These are phyloP conservation scores for Oryza longistaminata DNA, from an alignment of 176 grass and related monocot species.

Conservation along the genomic window DNA sequence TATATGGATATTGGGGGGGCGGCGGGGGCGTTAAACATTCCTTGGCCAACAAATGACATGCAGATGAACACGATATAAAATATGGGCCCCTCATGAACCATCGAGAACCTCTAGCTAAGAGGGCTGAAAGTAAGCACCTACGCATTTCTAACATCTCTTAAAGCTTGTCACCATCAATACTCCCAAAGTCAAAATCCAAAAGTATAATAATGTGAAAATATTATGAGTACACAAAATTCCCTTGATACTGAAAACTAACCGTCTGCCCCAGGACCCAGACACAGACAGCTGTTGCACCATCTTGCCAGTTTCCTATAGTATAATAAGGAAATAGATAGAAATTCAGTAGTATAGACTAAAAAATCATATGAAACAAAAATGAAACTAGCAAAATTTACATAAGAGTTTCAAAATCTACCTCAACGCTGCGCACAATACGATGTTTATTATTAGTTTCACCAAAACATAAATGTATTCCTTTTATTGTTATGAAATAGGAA, in stretches of 20 bases:
- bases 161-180: background rate
- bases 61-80: background rate
- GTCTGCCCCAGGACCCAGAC: conserved; percentile 84
- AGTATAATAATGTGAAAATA: background rate
- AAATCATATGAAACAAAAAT: background rate
- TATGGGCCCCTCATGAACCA: background rate
- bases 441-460: background rate
- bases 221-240: background rate
- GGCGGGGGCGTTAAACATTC: too few species aligned
- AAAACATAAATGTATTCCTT: background rate
- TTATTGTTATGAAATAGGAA: background rate
- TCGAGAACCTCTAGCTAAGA: background rate
- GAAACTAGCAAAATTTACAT: conserved; percentile 8
- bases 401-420: background rate
- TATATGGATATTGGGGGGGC: background rate
- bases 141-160: background rate
- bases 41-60: background rate
- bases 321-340: background rate
- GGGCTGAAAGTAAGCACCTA: conserved; percentile 6
- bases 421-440: background rate
- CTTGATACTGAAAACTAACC: conserved; percentile 44
- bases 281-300: conserved; percentile 92
- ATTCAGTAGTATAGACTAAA: background rate
- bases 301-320: conserved; percentile 84
- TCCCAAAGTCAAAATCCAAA: background rate